Percentiles rank a stretch among this genome's conserved stretches.
These are phyloP conservation scores for Neurospora cerealis DNA, from an alignment of 495 filamentous ascomycete genomes.

Conservation along the genomic window DNA sequence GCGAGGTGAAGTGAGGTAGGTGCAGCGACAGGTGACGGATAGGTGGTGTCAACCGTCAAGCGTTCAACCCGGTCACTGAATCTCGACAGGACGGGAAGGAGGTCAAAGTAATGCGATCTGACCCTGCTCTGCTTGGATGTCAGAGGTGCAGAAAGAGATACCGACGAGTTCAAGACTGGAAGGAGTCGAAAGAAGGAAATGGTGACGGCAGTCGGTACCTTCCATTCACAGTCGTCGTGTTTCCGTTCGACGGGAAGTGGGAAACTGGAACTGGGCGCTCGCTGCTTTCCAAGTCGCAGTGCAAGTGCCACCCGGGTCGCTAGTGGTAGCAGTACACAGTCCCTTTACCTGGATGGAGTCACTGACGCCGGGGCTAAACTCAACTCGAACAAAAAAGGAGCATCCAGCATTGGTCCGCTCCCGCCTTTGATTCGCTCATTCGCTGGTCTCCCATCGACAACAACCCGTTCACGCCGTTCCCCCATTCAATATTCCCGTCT, in stretches of 20 bases:
- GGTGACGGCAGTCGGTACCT: background rate
- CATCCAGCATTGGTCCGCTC: background rate
- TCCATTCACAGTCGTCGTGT: background rate
- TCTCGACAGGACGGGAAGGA: background rate
- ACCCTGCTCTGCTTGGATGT: background rate
- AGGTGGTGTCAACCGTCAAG: background rate
- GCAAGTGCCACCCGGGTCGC: background rate
- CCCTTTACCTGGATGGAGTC: background rate
- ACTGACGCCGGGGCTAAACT: background rate
- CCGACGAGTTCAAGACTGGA: background rate
- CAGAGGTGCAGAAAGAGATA: background rate
- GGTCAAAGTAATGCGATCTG: background rate
- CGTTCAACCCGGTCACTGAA: background rate
- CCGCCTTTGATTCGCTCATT: background rate
- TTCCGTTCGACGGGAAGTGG: background rate
- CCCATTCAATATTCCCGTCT: background rate
- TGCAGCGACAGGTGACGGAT: background rate
- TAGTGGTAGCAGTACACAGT: background rate
- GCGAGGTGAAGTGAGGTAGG: background rate
- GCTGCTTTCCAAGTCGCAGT: background rate
- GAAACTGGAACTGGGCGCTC: background rate
- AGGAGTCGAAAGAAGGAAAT: background rate
- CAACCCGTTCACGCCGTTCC: background rate
- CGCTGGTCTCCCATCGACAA: background rate
- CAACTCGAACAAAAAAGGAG: background rate